Percentiles rank a stretch among this genome's conserved stretches.
These are phyloP conservation scores for Hansfordia pulvinata DNA, from an alignment of 2,329 filamentous ascomycete species.

Conservation along the genomic window DNA sequence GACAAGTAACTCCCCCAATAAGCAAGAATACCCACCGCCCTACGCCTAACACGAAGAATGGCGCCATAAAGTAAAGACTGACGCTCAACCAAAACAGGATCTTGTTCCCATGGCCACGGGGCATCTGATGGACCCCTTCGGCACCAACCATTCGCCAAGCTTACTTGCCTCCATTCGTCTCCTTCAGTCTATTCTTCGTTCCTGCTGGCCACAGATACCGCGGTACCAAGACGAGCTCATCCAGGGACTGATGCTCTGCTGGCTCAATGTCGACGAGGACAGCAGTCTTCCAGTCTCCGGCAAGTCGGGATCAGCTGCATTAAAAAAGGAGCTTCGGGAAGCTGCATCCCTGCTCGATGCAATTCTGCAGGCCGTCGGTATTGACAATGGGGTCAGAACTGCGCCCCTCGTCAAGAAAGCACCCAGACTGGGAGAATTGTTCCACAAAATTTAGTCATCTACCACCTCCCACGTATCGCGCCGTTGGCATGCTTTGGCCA, in stretches of 20 bases:
- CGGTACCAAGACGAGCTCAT: constrained; percentile 51
- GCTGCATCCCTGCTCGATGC: constrained; percentile 22
- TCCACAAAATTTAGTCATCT: no score
- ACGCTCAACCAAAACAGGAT: constrained; percentile 26
- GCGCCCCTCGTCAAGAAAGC: constrained; percentile 22
- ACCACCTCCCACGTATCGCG: no score
- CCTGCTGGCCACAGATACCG: constrained; percentile 56
- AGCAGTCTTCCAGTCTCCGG: constrained; percentile 7
- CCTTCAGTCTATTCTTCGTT: constrained; percentile 43
- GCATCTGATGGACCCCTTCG: constrained; percentile 58
- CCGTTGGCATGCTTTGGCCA: no score
- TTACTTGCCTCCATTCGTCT: constrained; percentile 38
- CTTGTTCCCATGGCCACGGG: constrained; percentile 53
- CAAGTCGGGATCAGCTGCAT: no score
- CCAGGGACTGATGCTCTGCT: constrained; percentile 46
- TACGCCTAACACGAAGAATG: constrained; percentile 2
- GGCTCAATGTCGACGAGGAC: constrained; percentile 39
- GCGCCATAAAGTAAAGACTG: constrained; percentile 1
- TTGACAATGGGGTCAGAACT: constrained; percentile 15
- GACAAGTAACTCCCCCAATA: not conserved
- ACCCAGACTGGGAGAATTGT: constrained; percentile 18
- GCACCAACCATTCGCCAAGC: constrained; percentile 35
- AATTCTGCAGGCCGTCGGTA: constrained; percentile 14
- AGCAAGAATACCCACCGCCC: not conserved
- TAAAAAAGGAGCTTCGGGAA: no score